Base-by-base conservation (phyloP, 768 basidiomycete species). In the Tulasnella sp. region DNA sequence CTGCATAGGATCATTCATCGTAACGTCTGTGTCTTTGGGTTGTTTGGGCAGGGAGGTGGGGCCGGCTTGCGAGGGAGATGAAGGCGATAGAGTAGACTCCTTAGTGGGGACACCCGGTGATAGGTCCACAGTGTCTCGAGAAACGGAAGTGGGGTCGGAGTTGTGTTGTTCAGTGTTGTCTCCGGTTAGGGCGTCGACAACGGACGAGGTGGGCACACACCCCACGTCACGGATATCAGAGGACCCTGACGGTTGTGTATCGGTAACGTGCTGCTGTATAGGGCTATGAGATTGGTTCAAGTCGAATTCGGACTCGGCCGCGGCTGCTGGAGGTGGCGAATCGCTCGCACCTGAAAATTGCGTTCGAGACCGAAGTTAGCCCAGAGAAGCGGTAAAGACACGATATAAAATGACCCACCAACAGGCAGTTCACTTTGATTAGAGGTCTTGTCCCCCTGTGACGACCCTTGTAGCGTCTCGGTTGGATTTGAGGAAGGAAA, bases 291-390 rank as follows among this genome's bases (percentile, higher is more conserved):
- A n/a, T n/a, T n/a, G n/a, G n/a, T n/a, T n/a, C n/a, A n/a, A n/a
- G n/a, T n/a, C n/a, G 8, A 25, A 29, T 25, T 15, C 27, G 19
- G 46, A 48, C n/a, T 48, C 34, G 12, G 25, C 21, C 34, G 46
- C n/a, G 6, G 29, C 27, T 48, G 46, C 34, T 48, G 46, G 29
- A 32, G 34, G 27, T 25, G 46, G 27, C 11, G 6, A 6, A 32
- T 48, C 46, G 29, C 27, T 27, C 46, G 46, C 46, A 48, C 27
- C 7, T 14, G 46, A 48, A 48, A 48, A 48, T 48, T 48, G 46
- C 46, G 34, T 29, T 48, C 2, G 27, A 48, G 46, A 48, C 46
- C 46, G 46, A 48, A 32, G 46, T 48, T 48, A 48, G 46, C 46
- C 46, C 46, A 48, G 27, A 12, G 34, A 12, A 48, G 34, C 46